Evolutionary conservation across 2,329 filamentous ascomycete genomes (phyloP).

Genomic region (Hymenoscyphus salicellus): DNA sequence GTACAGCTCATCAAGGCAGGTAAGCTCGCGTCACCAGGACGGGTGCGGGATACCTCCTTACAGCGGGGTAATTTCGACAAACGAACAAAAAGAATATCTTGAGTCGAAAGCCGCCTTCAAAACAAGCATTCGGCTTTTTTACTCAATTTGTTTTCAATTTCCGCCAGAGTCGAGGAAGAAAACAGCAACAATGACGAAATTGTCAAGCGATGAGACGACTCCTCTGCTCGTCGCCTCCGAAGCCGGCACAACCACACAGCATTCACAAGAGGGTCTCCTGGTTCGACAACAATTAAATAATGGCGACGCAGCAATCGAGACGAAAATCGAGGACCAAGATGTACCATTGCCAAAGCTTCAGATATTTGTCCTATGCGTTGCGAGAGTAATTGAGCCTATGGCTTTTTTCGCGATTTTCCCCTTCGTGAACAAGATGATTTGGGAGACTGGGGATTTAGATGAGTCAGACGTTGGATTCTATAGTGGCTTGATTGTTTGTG

Average conservation of each 20-base stretch:
- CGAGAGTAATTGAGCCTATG: slow-evolving; percentile 69
- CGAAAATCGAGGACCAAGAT: slow-evolving; percentile 37
- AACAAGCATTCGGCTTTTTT: background rate
- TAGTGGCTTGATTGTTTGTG: slow-evolving; percentile 61
- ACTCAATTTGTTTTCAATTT: background rate
- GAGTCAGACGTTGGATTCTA: slow-evolving; percentile 75
- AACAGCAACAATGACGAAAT: background rate
- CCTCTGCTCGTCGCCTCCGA: slow-evolving; percentile 20
- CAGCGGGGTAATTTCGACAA: background rate
- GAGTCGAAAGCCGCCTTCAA: background rate
- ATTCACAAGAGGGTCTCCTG: slow-evolving; percentile 13
- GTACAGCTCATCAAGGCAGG: slow-evolving; percentile 1
- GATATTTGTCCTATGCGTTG: slow-evolving; percentile 70
- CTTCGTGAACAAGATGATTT: slow-evolving; percentile 75
- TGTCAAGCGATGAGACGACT: slow-evolving; percentile 16
- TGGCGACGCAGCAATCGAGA: background rate
- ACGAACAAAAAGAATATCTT: background rate
- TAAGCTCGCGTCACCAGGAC: background rate
- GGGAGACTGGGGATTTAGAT: slow-evolving; percentile 59
- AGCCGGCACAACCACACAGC: slow-evolving; percentile 3
- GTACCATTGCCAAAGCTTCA: slow-evolving; percentile 60
- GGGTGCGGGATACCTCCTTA: background rate
- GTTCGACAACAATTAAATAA: slow-evolving; percentile 8
- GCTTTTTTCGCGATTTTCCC: slow-evolving; percentile 84
- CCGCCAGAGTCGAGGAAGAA: background rate